phyloP scores from a whole-genome alignment of 371 early-diverging fungal genomes.

The Mortierella polycephala region DNA sequence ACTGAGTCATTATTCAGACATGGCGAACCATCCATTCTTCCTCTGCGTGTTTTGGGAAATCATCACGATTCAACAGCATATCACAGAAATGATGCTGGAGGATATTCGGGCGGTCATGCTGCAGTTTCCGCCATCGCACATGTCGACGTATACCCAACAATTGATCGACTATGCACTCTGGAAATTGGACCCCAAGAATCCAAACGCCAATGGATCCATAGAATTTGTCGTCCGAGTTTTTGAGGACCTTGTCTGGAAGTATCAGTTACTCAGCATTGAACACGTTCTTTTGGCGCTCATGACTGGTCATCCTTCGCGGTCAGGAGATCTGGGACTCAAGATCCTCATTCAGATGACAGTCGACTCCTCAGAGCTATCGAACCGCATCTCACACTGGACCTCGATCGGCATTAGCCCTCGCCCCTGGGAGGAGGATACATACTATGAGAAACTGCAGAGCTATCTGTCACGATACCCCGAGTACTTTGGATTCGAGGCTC shows the following conservation, averaged over 20 bases:
- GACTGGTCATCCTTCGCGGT: slow-evolving; percentile 69
- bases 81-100: slow-evolving; percentile 46
- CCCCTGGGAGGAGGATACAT: slow-evolving; percentile 79
- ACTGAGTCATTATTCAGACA: slow-evolving; percentile 61
- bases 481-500: slow-evolving; percentile 79
- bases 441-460: slow-evolving; percentile 71
- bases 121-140: slow-evolving; percentile 72
- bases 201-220: slow-evolving; percentile 33
- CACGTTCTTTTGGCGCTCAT: slow-evolving; percentile 77
- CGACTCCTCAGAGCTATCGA: slow-evolving; percentile 67
- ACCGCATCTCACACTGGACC: slow-evolving; percentile 75
- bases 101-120: slow-evolving; percentile 75
- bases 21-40: slow-evolving; percentile 72
- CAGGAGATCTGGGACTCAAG: slow-evolving; percentile 59
- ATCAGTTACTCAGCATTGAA: slow-evolving; percentile 76
- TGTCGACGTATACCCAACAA: slow-evolving; percentile 75
- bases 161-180: slow-evolving; percentile 73
- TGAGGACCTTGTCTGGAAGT: slow-evolving; percentile 78
- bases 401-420: slow-evolving; percentile 71
- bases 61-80: slow-evolving; percentile 54
- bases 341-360: slow-evolving; percentile 70
- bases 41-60: slow-evolving; percentile 78
- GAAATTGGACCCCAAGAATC: slow-evolving; percentile 56
- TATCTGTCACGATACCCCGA: slow-evolving; percentile 78
- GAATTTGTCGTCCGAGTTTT: slow-evolving; percentile 60